phyloP scores from a whole-genome alignment of 2,329 filamentous ascomycete species.

The Xylariaceae sp. region DNA sequence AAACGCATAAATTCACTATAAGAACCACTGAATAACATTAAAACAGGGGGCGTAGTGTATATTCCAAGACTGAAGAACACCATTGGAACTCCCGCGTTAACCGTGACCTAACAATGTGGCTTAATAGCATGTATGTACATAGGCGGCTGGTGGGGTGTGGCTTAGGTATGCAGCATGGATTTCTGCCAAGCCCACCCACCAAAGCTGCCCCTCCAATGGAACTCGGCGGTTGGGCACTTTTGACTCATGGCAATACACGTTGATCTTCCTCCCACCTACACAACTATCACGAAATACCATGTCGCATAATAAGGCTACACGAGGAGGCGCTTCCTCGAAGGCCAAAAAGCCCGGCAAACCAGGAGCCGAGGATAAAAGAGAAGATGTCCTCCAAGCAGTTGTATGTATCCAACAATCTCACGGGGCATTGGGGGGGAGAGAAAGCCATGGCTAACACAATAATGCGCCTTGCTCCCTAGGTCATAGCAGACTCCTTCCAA shows the following conservation, averaged over 20 bases:
- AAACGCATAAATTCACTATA: too few species aligned
- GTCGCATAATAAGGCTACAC: conserved; percentile 34
- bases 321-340: conserved; percentile 43
- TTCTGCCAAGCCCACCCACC: too few species aligned
- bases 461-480: conserved; percentile 47
- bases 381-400: conserved; percentile 57
- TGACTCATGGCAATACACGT: neutral
- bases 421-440: conserved; percentile 12
- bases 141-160: neutral
- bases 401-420: conserved; percentile 26
- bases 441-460: conserved; percentile 16
- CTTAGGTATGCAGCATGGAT: neutral
- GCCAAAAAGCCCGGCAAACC: conserved; percentile 57
- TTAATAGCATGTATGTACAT: neutral
- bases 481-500: conserved; percentile 94
- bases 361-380: conserved; percentile 56
- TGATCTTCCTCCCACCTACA: neutral
- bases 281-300: conserved; percentile 12
- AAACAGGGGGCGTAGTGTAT: too few species aligned
- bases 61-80: too few species aligned
- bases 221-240: neutral
- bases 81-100: too few species aligned
- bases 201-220: neutral
- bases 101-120: neutral
- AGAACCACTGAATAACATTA: too few species aligned